Conservation (phyloP, 2,329 filamentous ascomycete genomes). For the Epichloe glyceriae region DNA sequence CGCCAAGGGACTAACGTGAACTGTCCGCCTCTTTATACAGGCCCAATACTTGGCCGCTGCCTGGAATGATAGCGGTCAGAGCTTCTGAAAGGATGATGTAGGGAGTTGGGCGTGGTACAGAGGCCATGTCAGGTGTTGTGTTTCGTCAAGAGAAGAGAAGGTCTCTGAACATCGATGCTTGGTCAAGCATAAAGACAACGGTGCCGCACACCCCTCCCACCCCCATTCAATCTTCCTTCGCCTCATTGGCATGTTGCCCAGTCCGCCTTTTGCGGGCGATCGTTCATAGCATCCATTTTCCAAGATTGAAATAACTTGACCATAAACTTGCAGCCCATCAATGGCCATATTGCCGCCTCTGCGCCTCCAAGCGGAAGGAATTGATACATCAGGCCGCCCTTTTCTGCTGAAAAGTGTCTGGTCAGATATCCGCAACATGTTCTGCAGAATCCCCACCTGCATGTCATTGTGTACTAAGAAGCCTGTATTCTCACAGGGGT, state of each 20-base stretch:
- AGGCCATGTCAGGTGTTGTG: not conserved
- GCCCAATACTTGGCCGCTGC: not conserved
- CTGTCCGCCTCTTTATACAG: not conserved
- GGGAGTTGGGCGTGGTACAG: not conserved
- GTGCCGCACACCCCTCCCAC: not conserved
- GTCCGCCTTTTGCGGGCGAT: not conserved
- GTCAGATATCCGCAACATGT: no score
- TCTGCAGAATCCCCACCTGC: no score
- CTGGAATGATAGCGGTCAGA: not conserved
- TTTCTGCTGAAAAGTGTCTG: not conserved
- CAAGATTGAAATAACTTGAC: not conserved
- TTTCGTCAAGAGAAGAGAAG: not conserved
- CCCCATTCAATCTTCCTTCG: not conserved
- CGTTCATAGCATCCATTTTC: not conserved
- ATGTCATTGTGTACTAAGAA: no score
- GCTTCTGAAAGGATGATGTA: not conserved
- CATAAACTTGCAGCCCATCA: not conserved
- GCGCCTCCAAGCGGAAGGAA: not conserved
- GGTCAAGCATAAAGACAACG: not conserved
- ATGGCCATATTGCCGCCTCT: not conserved
- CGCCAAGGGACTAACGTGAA: not conserved
- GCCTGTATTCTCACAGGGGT: not conserved
- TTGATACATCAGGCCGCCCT: not conserved
- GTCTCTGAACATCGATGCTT: not conserved
- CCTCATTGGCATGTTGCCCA: not conserved